These are phyloP conservation scores for Carpinus fangiana DNA, from an alignment of 306 rosid genomes.

Conservation along the genomic window DNA sequence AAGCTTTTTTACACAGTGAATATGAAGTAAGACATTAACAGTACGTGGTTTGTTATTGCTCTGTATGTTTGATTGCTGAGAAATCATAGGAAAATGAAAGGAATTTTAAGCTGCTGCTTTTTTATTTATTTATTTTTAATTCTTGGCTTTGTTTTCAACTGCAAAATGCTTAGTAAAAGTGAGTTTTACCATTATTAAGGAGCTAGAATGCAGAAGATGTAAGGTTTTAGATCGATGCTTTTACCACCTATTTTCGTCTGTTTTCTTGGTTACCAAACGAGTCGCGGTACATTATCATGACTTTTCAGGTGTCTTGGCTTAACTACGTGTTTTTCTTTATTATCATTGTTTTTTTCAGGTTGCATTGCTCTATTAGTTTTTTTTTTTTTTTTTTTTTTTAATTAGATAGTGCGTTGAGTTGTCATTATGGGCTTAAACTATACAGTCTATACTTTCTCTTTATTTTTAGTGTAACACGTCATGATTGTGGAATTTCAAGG, in stretches of 20 bases:
- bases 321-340: not conserved
- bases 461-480: conserved; percentile 41
- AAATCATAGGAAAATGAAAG: conserved; percentile 10
- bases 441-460: conserved; percentile 35
- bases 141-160: conserved; percentile 5
- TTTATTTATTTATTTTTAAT: not conserved
- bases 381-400: conserved; percentile 11
- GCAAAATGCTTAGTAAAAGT: not conserved
- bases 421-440: conserved; percentile 19
- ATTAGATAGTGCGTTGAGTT: conserved; percentile 14
- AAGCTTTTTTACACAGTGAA: not conserved
- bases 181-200: conserved; percentile 6
- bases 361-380: not conserved
- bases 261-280: conserved; percentile 16
- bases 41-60: not conserved
- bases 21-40: not conserved
- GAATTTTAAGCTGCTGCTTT: not conserved
- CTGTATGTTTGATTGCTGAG: conserved; percentile 22
- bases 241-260: conserved; percentile 7
- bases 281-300: conserved; percentile 17
- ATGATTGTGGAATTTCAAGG: conserved; percentile 29
- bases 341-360: conserved; percentile 20
- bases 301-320: conserved; percentile 16
- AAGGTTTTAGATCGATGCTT: conserved; percentile 8
- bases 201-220: conserved; percentile 16